Conservation (phyloP, 2,329 filamentous ascomycete species). For the Thelonectria olida region DNA sequence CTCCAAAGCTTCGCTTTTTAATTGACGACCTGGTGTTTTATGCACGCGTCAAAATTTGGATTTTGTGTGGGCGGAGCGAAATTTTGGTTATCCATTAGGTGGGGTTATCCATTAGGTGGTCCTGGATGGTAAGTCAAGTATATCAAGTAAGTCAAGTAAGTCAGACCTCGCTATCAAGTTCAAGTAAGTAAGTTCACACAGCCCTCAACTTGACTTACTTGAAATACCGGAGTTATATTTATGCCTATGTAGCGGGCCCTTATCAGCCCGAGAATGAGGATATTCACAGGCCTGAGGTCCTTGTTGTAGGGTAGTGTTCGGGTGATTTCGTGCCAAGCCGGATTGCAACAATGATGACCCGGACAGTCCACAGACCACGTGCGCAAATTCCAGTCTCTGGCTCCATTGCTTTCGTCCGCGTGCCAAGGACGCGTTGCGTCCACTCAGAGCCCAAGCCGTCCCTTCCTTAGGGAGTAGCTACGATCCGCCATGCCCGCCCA, state of each 20-base stretch:
- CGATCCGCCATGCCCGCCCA: not conserved
- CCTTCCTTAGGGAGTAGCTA: not conserved
- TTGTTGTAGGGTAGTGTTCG: not conserved
- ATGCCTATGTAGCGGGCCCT: not conserved
- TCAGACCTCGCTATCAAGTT: not conserved
- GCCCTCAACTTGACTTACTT: not conserved
- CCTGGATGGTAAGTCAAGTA: no score
- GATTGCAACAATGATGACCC: not conserved
- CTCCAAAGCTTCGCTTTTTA: no score
- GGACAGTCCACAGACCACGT: not conserved
- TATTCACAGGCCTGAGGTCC: not conserved
- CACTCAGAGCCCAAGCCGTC: no score
- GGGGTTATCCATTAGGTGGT: no score
- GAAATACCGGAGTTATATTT: not conserved
- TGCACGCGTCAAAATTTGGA: no score
- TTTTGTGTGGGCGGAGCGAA: no score
- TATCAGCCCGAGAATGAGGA: not conserved
- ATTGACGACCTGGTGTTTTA: no score
- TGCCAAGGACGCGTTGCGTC: not conserved
- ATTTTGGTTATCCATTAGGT: no score
- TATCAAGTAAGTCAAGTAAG: no score
- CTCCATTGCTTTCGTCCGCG: not conserved
- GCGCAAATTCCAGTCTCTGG: not conserved
- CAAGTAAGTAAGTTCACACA: not conserved
- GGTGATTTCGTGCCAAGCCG: not conserved